These are phyloP conservation scores for Lecanosticta acicola DNA, from an alignment of 2,329 filamentous ascomycete genomes.

Conservation along the genomic window DNA sequence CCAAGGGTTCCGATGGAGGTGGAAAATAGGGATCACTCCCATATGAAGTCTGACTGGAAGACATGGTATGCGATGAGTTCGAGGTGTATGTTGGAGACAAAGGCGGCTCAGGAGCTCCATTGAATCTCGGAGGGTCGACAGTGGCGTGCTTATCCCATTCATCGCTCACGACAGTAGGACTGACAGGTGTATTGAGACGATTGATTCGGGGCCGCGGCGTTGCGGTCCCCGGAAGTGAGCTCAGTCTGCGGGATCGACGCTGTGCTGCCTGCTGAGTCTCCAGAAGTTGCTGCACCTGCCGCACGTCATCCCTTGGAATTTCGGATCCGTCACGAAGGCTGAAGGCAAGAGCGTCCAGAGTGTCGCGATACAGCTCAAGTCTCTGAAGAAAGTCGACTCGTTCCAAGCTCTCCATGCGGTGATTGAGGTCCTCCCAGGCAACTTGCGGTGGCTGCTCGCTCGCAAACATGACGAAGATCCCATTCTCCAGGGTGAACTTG, in stretches of 20 bases:
- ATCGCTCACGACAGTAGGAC: conserved; percentile 13
- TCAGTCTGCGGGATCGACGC: conserved; percentile 1
- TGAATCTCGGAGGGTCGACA: neutral
- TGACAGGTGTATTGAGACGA: conserved; percentile 14
- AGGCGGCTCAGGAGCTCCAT: conserved; percentile 32
- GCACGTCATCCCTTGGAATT: conserved; percentile 3
- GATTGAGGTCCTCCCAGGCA: conserved; percentile 48
- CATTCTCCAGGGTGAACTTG: conserved; percentile 46
- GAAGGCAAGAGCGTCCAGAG: conserved; percentile 39
- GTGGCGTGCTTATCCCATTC: conserved; percentile 7
- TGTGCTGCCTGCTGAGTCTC: conserved; percentile 12
- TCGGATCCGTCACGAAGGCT: conserved; percentile 8
- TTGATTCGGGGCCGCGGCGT: conserved; percentile 14
- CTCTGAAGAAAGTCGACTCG: conserved; percentile 44
- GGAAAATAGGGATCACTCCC: conserved; percentile 17
- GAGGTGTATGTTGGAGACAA: conserved; percentile 40
- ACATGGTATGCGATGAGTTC: conserved; percentile 38
- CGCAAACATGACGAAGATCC: conserved; percentile 42
- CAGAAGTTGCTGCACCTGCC: conserved; percentile 8
- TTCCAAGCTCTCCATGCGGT: conserved; percentile 43
- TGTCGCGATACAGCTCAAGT: conserved; percentile 47
- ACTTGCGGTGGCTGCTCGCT: conserved; percentile 39
- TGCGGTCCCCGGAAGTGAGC: conserved; percentile 8
- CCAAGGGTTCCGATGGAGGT: conserved; percentile 10
- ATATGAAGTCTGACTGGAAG: conserved; percentile 30